Conservation (phyloP, 2,329 filamentous ascomycete species). For the Apiospora rasikravindrae region DNA sequence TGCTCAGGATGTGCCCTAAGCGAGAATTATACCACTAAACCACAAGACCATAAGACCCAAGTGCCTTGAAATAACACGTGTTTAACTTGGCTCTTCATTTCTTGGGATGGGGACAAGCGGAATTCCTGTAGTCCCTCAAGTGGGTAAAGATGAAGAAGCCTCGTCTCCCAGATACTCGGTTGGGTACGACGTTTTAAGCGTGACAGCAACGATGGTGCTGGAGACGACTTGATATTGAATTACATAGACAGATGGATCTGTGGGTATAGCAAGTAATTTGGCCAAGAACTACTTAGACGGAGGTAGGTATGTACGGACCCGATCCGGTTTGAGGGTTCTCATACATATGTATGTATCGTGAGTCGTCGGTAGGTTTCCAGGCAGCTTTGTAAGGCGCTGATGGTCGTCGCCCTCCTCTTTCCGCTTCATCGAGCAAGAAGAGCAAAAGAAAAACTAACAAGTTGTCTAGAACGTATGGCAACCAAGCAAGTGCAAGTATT, state of each 20-base stretch:
- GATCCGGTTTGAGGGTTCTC: no score
- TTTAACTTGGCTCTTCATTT: background rate
- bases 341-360: no score
- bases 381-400: no score
- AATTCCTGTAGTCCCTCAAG: background rate
- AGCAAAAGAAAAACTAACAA: no score
- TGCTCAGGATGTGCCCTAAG: slow-evolving; percentile 9
- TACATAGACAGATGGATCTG: background rate
- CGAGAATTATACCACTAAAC: slow-evolving; percentile 16
- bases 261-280: background rate
- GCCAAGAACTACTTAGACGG: background rate
- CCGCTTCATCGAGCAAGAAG: no score
- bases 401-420: no score
- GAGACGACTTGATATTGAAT: background rate
- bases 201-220: background rate
- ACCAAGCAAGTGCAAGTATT: no score
- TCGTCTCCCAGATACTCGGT: background rate
- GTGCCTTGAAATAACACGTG: background rate
- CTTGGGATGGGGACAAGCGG: background rate
- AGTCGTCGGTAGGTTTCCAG: no score
- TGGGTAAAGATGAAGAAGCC: background rate
- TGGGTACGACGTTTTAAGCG: background rate
- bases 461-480: no score
- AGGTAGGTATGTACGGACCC: background rate
- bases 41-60: slow-evolving; percentile 7